phyloP scores from a whole-genome alignment of 2,329 filamentous ascomycete genomes.

The Chalara sp. region DNA sequence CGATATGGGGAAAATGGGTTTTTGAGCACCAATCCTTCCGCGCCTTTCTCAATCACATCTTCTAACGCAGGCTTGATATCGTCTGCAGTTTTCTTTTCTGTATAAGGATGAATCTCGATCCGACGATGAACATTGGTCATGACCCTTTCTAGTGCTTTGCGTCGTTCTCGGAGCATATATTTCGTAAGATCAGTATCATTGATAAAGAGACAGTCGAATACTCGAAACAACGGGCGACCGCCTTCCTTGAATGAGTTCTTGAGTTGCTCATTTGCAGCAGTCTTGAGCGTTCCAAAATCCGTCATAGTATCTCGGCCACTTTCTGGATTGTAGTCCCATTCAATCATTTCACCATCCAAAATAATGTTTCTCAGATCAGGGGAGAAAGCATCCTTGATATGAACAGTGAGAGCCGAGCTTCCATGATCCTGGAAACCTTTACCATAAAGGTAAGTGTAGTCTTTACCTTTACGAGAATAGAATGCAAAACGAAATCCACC shows the following conservation, averaged over 20 bases:
- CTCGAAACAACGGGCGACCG: constrained; percentile 69
- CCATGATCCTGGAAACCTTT: constrained; percentile 58
- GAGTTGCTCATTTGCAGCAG: constrained; percentile 75
- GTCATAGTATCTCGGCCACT: constrained; percentile 65
- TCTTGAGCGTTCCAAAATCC: constrained; percentile 88
- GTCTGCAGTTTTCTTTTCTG: constrained; percentile 56
- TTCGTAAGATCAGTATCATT: constrained; percentile 75
- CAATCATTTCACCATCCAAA: constrained; percentile 97
- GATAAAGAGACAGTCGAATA: constrained; percentile 88
- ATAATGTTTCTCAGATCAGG: constrained; percentile 78
- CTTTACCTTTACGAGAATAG: constrained; percentile 94
- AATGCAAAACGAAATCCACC: constrained; percentile 75
- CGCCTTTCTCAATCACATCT: constrained; percentile 77
- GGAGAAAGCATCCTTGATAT: constrained; percentile 71
- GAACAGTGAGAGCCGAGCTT: constrained; percentile 70
- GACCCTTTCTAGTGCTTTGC: constrained; percentile 65
- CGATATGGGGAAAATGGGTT: constrained; percentile 83
- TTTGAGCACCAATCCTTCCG: constrained; percentile 88
- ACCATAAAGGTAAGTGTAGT: constrained; percentile 94
- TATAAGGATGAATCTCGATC: constrained; percentile 74
- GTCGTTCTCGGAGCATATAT: constrained; percentile 77
- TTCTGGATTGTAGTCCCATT: constrained; percentile 70
- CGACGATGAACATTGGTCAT: constrained; percentile 65
- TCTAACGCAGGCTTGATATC: constrained; percentile 76
- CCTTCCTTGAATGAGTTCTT: constrained; percentile 60